phyloP scores from a whole-genome alignment of 352 stramenopile species.

The Phytopythium aichiense region DNA sequence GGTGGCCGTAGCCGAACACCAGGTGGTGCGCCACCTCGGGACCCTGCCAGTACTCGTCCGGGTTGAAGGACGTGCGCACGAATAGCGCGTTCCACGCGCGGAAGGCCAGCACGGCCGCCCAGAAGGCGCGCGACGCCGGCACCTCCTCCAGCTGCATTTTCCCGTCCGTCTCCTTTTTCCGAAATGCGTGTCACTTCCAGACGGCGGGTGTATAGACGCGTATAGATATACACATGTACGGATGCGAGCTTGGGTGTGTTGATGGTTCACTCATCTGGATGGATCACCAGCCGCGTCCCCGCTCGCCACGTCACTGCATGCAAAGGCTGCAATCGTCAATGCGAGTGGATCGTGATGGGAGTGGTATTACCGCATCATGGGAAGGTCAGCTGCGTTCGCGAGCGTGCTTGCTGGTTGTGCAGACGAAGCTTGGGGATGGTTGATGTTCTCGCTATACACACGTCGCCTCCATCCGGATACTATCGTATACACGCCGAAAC shows the following conservation, averaged over 20 bases:
- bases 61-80: conserved; percentile 83
- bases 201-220: neutral
- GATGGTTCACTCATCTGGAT: neutral
- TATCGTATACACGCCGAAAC: neutral
- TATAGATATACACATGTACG: neutral
- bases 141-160: conserved; percentile 27
- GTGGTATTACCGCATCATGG: neutral
- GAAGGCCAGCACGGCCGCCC: conserved; percentile 49
- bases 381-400: neutral
- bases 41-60: conserved; percentile 89
- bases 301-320: neutral
- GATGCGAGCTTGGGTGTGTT: neutral
- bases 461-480: neutral
- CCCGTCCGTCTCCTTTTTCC: neutral
- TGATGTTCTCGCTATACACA: neutral
- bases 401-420: too few relatives aligned
- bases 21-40: conserved; percentile 82
- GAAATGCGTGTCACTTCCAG: neutral
- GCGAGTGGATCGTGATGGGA: neutral
- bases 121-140: conserved; percentile 37
- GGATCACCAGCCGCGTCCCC: too few relatives aligned
- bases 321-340: too few relatives aligned
- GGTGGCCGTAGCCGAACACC: conserved; percentile 82
- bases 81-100: conserved; percentile 81
- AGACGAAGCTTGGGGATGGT: neutral